phyloP scores from a whole-genome alignment of 2,329 filamentous ascomycete species.

The Penicillium sp. region DNA sequence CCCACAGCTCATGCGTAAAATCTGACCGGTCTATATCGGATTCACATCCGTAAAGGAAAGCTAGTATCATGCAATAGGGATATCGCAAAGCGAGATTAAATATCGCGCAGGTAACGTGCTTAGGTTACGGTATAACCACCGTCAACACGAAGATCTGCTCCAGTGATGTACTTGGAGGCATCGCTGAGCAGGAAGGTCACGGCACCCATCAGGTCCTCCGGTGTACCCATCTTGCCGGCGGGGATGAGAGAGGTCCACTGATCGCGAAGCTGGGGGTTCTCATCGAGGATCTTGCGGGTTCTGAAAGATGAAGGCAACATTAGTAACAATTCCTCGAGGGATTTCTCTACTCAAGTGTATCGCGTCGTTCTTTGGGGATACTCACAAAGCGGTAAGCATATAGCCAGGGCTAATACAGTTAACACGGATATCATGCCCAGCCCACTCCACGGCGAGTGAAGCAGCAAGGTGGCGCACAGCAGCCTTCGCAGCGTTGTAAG shows the following conservation, averaged over 20 bases:
- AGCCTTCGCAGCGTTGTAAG: slow-evolving; percentile 91
- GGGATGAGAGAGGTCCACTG: slow-evolving; percentile 93
- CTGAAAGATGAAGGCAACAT: slow-evolving; percentile 43
- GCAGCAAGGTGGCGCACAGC: slow-evolving; percentile 84
- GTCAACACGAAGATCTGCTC: slow-evolving; percentile 77
- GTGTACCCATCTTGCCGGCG: slow-evolving; percentile 87
- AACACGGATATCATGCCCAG: slow-evolving; percentile 78
- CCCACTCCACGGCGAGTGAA: slow-evolving; percentile 92
- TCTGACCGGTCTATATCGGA: neutral
- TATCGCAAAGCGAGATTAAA: neutral
- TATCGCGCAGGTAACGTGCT: slow-evolving; percentile 7
- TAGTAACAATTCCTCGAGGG: neutral
- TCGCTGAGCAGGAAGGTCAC: slow-evolving; percentile 83
- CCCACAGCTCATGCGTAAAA: neutral
- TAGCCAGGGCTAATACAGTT: slow-evolving; percentile 96
- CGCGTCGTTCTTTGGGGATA: neutral
- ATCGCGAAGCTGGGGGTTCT: slow-evolving; percentile 83
- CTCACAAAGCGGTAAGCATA: slow-evolving; percentile 91
- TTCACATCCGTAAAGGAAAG: neutral
- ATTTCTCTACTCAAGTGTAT: neutral
- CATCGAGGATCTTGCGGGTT: slow-evolving; percentile 89
- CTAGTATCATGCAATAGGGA: slow-evolving; percentile 5
- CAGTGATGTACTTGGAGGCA: slow-evolving; percentile 69
- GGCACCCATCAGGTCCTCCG: slow-evolving; percentile 89
- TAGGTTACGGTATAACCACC: slow-evolving; percentile 85